These are phyloP conservation scores for Peniophora sp. DNA, from an alignment of 1,284 basidiomycete species.

Conservation along the genomic window DNA sequence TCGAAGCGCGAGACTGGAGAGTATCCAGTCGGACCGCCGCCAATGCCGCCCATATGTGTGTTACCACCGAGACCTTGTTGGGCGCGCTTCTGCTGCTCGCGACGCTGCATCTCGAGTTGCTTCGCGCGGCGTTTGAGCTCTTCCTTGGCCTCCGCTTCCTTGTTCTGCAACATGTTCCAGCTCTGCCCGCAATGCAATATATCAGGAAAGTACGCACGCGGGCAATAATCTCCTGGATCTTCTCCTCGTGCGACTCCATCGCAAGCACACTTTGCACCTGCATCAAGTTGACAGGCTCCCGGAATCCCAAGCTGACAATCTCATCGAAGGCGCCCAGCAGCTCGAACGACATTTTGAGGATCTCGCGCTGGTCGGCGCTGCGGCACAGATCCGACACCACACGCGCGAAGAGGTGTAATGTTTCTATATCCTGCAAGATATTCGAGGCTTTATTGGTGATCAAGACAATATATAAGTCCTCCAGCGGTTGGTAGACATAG, in stretches of 20 bases:
- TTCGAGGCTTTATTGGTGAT: slow-evolving; percentile 99
- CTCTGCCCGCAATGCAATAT: not conserved
- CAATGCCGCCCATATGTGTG: slow-evolving; percentile 35
- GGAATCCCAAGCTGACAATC: slow-evolving; percentile 89
- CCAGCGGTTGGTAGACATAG: slow-evolving; percentile 97
- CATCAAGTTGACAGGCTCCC: slow-evolving; percentile 88
- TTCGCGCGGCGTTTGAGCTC: slow-evolving; percentile 97
- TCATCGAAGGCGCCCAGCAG: slow-evolving; percentile 96
- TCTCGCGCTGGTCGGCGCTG: slow-evolving; percentile 84
- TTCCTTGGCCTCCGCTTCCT: slow-evolving; percentile 98
- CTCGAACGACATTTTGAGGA: slow-evolving; percentile 90
- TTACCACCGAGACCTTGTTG: slow-evolving; percentile 39
- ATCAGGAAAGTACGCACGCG: slow-evolving; percentile 43
- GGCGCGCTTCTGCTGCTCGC: slow-evolving; percentile 80
- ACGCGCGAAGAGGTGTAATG: slow-evolving; percentile 88
- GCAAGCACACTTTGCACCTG: slow-evolving; percentile 92
- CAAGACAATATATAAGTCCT: slow-evolving; percentile 95
- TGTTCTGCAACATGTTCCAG: slow-evolving; percentile 61
- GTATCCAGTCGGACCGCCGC: slow-evolving; percentile 62
- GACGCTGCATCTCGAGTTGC: slow-evolving; percentile 95
- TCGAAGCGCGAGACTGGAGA: slow-evolving; percentile 67
- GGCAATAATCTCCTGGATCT: slow-evolving; percentile 99
- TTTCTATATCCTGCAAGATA: slow-evolving; percentile 97
- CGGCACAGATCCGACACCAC: slow-evolving; percentile 92
- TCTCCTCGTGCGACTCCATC: slow-evolving; percentile 99